These are phyloP conservation scores for Verticillium nubilum DNA, from an alignment of 2,329 filamentous ascomycete species.

Conservation along the genomic window DNA sequence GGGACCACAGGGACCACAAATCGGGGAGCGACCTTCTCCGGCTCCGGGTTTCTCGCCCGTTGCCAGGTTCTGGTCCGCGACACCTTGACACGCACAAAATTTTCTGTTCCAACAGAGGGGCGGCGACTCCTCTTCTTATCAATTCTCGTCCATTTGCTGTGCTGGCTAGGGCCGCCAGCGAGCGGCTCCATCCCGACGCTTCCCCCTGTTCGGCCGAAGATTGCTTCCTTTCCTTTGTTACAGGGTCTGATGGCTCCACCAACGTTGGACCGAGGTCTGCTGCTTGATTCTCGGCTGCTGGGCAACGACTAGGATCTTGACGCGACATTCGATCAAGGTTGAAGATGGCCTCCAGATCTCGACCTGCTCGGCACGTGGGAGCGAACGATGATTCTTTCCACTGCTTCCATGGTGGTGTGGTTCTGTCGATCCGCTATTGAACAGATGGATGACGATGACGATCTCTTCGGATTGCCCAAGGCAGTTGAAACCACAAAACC, in stretches of 20 bases:
- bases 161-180: neutral
- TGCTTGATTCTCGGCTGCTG: neutral
- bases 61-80: neutral
- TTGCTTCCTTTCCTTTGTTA: neutral
- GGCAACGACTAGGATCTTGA: neutral
- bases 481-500: neutral
- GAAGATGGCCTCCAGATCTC: neutral
- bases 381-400: neutral
- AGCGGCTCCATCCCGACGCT: neutral
- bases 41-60: neutral
- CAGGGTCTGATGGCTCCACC: neutral
- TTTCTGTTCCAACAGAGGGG: neutral
- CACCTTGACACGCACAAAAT: neutral
- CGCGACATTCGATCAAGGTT: neutral
- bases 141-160: neutral
- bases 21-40: neutral
- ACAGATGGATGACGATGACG: neutral
- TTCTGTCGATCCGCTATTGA: neutral
- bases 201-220: neutral
- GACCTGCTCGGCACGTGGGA: neutral
- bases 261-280: neutral
- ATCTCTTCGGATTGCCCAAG: neutral
- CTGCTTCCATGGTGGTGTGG: neutral
- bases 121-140: neutral
- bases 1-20: no score